Evolutionary conservation across 192 early-diverging fungal genomes (phyloP).

Genomic region (Linnemannia elongata): DNA sequence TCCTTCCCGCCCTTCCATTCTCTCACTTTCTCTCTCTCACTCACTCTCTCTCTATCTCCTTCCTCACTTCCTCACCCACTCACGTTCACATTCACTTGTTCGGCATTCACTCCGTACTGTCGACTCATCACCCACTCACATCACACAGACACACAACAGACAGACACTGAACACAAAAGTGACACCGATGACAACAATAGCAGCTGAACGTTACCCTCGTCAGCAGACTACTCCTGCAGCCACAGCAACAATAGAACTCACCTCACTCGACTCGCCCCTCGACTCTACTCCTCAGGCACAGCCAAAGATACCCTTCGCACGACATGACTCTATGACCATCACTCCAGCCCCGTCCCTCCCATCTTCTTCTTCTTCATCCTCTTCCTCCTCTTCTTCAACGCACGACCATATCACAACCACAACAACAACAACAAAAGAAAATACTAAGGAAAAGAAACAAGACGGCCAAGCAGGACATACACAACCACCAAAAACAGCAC

Average conservation of each 20-base stretch:
- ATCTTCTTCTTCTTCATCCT: background rate
- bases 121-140: background rate
- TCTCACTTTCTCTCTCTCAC: background rate
- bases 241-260: background rate
- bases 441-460: background rate
- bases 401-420: background rate
- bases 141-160: background rate
- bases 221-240: constrained; percentile 1
- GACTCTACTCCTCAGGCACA: background rate
- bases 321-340: background rate
- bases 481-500: background rate
- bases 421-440: background rate
- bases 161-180: background rate
- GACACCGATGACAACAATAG: background rate
- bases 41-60: too few relatives aligned
- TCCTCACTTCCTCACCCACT: background rate
- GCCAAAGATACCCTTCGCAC: background rate
- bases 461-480: background rate
- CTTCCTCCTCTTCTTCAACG: background rate
- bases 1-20: background rate
- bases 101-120: background rate
- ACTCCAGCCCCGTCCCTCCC: background rate
- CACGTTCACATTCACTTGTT: background rate
- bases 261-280: background rate
- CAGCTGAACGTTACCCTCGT: background rate